These are phyloP conservation scores for Hansenula sp. DNA, from an alignment of 1,139 yeast genomes.

Conservation along the genomic window DNA sequence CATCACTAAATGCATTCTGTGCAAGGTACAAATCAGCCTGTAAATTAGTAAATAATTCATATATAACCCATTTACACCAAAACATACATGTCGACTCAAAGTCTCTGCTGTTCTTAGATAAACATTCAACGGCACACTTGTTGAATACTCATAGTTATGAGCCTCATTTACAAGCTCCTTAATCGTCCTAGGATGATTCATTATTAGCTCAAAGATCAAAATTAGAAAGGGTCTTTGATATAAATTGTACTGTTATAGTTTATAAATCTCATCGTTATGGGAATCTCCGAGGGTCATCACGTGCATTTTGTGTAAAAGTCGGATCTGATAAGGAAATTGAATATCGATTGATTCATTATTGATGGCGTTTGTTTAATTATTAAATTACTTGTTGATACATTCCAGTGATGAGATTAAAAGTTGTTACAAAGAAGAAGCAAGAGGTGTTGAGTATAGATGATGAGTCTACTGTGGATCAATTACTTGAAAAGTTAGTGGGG, in stretches of 20 bases:
- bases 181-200: conserved; percentile 1
- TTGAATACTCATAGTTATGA: conserved; percentile 37
- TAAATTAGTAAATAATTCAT: background rate
- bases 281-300: too few relatives aligned
- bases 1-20: conserved; percentile 37
- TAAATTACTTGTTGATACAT: too few relatives aligned
- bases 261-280: too few relatives aligned
- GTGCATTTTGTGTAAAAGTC: background rate
- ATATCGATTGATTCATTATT: too few relatives aligned
- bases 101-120: conserved; percentile 35
- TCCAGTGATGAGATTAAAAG: conserved; percentile 24
- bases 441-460: conserved; percentile 23
- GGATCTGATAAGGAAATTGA: background rate
- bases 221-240: too few relatives aligned
- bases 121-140: conserved; percentile 34
- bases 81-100: conserved; percentile 24
- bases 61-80: conserved; percentile 26
- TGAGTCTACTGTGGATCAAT: conserved; percentile 17
- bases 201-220: too few relatives aligned
- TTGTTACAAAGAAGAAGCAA: conserved; percentile 14
- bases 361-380: background rate
- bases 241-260: background rate
- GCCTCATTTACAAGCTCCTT: conserved; percentile 37
- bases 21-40: conserved; percentile 41
- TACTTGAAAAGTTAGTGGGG: conserved; percentile 14